A percentile compares a stretch with the other conserved stretches of the same genome.
Conservation (phyloP, 2,329 filamentous ascomycete species). For the Aspergillus phoenicis region DNA sequence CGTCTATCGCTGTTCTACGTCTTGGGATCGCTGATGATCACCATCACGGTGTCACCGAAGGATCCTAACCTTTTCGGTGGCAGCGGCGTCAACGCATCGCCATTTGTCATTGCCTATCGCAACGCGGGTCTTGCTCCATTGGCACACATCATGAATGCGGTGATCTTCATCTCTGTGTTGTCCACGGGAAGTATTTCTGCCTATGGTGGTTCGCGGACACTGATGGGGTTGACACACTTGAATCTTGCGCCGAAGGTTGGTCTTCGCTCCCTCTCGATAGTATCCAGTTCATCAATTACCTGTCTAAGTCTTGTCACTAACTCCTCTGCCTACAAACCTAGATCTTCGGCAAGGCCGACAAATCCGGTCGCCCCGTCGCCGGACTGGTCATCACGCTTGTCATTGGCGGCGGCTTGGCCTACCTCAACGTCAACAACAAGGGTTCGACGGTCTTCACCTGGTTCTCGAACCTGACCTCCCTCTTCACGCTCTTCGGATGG, state of each 20-base stretch:
- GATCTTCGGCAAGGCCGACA: conserved; percentile 37
- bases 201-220: conserved; percentile 49
- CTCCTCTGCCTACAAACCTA: neutral
- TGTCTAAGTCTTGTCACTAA: neutral
- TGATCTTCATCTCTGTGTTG: conserved; percentile 52
- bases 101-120: conserved; percentile 48
- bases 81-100: conserved; percentile 47
- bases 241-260: conserved; percentile 45
- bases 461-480: conserved; percentile 52
- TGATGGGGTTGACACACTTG: conserved; percentile 49
- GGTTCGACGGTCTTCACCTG: conserved; percentile 50
- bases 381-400: conserved; percentile 68
- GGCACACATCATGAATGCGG: conserved; percentile 54
- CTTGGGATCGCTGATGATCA: conserved; percentile 49
- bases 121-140: conserved; percentile 43
- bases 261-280: neutral
- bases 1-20: conserved; percentile 52
- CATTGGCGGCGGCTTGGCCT: conserved; percentile 59
- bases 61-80: conserved; percentile 47
- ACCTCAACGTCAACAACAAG: conserved; percentile 48
- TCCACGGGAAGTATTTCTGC: conserved; percentile 49
- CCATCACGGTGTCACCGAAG: conserved; percentile 47
- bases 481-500: conserved; percentile 51
- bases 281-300: neutral
- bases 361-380: conserved; percentile 44